Evolutionary conservation across 1,139 yeast genomes (phyloP).

Genomic region (Barnettozyma hawaiiensis): DNA sequence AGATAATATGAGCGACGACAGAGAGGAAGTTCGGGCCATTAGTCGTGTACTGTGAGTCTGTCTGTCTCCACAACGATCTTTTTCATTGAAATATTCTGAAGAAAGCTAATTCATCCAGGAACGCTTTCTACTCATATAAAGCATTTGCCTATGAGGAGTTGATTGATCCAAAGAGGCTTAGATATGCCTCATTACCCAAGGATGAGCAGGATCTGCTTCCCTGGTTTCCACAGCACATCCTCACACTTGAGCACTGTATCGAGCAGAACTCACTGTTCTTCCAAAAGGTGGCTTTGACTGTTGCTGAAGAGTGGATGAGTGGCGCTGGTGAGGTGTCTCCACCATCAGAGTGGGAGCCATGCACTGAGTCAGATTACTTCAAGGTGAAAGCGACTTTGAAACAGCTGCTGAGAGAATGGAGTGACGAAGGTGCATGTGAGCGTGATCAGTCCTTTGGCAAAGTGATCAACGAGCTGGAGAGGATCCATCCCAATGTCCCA

Average conservation of each 20-base stretch:
- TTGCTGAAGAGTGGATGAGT: conserved; percentile 53
- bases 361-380: conserved; percentile 45
- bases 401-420: conserved; percentile 76
- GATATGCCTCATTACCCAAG: conserved; percentile 32
- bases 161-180: conserved; percentile 30
- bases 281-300: conserved; percentile 39
- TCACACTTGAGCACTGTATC: conserved; percentile 41
- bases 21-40: conserved; percentile 1
- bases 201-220: conserved; percentile 43
- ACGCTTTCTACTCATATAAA: conserved; percentile 15
- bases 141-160: conserved; percentile 20
- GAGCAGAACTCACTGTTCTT: conserved; percentile 45
- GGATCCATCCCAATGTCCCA: conserved; percentile 36
- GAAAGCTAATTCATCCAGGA: conserved; percentile 2
- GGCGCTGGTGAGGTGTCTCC: conserved; percentile 37
- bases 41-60: conserved; percentile 9
- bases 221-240: conserved; percentile 47
- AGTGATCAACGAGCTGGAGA: conserved; percentile 42
- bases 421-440: conserved; percentile 52
- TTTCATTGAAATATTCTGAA: neutral
- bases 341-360: conserved; percentile 41
- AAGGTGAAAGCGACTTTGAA: conserved; percentile 57
- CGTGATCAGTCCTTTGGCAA: conserved; percentile 42
- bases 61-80: conserved; percentile 1
- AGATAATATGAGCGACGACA: neutral